These are phyloP conservation scores for Ulvella scutata DNA, from an alignment of 139 green algal genomes.

Conservation along the genomic window DNA sequence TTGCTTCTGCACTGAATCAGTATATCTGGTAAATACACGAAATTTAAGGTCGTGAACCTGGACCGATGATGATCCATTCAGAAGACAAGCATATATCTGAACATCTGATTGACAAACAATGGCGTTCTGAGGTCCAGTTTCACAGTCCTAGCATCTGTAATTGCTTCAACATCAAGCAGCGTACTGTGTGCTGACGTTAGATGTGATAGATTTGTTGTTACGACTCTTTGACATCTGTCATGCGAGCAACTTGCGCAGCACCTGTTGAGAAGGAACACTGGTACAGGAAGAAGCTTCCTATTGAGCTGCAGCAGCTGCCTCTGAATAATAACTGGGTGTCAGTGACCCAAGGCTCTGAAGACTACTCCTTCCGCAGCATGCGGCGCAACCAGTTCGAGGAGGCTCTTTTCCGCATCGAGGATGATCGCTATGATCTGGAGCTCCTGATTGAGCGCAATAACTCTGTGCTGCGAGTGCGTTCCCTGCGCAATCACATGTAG, in stretches of 20 bases:
- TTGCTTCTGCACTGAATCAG: neutral
- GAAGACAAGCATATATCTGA: neutral
- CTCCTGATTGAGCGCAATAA: slow-evolving; percentile 67
- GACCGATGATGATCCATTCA: neutral
- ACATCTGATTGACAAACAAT: neutral
- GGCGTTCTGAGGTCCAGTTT: neutral
- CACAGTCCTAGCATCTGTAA: neutral
- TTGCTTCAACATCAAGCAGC: too few species aligned
- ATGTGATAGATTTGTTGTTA: neutral
- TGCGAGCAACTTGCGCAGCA: too few species aligned
- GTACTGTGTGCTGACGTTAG: neutral
- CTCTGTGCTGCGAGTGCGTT: slow-evolving; percentile 31
- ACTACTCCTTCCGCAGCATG: slow-evolving; percentile 87
- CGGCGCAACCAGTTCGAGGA: slow-evolving; percentile 99
- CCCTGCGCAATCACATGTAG: too few species aligned
- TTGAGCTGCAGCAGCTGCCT: slow-evolving; percentile 26
- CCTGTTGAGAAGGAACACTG: too few species aligned
- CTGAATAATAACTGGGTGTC: slow-evolving; percentile 87
- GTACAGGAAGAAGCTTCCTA: slow-evolving; percentile 22
- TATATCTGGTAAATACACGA: neutral
- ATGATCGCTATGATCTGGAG: slow-evolving; percentile 88
- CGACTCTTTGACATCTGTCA: neutral
- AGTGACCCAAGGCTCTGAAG: slow-evolving; percentile 86
- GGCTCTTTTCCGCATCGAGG: slow-evolving; percentile 75
- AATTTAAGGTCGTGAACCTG: neutral